These are phyloP conservation scores for Cercis canadensis DNA, from an alignment of 306 rosid species.

Conservation along the genomic window DNA sequence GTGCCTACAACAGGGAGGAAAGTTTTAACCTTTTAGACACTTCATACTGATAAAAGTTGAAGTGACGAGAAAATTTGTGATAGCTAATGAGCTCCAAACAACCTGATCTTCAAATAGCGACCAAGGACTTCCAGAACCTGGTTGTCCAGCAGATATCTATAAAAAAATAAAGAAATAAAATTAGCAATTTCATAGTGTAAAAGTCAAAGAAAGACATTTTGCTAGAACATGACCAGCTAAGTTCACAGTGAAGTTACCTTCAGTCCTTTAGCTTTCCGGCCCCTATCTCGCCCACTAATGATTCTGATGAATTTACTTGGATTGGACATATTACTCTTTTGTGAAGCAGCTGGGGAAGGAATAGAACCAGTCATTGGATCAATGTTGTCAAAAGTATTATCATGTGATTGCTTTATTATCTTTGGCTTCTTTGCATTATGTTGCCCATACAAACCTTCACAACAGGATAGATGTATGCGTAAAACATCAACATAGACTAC, in stretches of 20 bases:
- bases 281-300: conserved; percentile 91
- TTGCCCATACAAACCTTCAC: conserved; percentile 79
- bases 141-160: conserved; percentile 76
- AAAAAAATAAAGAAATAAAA: conserved; percentile 31
- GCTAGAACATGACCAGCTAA: conserved; percentile 22
- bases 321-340: conserved; percentile 91
- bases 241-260: conserved; percentile 66
- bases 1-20: conserved; percentile 65
- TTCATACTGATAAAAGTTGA: conserved; percentile 13
- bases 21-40: conserved; percentile 16
- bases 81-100: conserved; percentile 20
- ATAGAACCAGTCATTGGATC: conserved; percentile 72
- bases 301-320: conserved; percentile 80
- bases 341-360: conserved; percentile 96
- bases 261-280: conserved; percentile 68
- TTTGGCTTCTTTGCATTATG: conserved; percentile 79
- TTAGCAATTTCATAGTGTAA: conserved; percentile 17
- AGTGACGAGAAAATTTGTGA: not conserved
- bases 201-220: conserved; percentile 19
- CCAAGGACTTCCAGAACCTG: conserved; percentile 93
- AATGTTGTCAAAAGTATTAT: conserved; percentile 71
- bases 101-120: conserved; percentile 97
- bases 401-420: conserved; percentile 71
- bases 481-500: conserved; percentile 23
- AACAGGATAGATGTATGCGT: conserved; percentile 32